Percentiles rank a stretch among this genome's conserved stretches.
Conservation (phyloP, 1,284 basidiomycete species). For the Mixia osmundae region DNA sequence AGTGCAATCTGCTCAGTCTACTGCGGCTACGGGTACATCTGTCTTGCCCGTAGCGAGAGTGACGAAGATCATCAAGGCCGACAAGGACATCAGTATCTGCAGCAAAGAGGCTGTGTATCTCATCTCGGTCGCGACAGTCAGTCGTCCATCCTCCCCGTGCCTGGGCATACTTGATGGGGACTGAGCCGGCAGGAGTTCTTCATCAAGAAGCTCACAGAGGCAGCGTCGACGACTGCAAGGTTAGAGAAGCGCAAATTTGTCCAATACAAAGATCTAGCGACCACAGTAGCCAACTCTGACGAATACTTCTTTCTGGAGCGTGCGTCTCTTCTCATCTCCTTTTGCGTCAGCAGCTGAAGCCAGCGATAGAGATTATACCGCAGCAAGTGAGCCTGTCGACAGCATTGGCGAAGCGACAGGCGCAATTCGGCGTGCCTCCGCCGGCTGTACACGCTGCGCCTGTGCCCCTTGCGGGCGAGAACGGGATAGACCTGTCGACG, state of each 20-base stretch:
- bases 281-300: neutral
- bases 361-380: constrained; percentile 2
- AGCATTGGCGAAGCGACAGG: neutral
- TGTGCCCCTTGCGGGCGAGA: too few relatives aligned
- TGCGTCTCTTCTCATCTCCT: neutral
- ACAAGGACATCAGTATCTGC: constrained; percentile 26
- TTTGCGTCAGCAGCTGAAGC: too few relatives aligned
- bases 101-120: constrained; percentile 25
- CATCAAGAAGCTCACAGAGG: constrained; percentile 24
- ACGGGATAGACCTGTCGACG: too few relatives aligned
- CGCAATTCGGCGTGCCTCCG: neutral
- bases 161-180: neutral
- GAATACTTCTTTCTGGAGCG: constrained; percentile 1
- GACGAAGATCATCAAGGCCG: constrained; percentile 26
- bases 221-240: constrained; percentile 23
- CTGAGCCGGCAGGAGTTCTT: constrained; percentile 22
- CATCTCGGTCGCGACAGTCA: constrained; percentile 24
- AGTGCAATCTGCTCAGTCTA: too few relatives aligned
- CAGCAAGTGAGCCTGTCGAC: neutral
- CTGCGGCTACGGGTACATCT: constrained; percentile 23
- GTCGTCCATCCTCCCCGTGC: constrained; percentile 8
- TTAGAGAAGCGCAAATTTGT: constrained; percentile 24
- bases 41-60: constrained; percentile 24
- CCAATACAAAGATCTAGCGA: constrained; percentile 24
- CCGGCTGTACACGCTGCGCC: too few relatives aligned